Percentiles rank a stretch among this genome's conserved stretches.
phyloP scores from a whole-genome alignment of 2,329 filamentous ascomycete genomes.

The Neofusicoccum umdonicola region DNA sequence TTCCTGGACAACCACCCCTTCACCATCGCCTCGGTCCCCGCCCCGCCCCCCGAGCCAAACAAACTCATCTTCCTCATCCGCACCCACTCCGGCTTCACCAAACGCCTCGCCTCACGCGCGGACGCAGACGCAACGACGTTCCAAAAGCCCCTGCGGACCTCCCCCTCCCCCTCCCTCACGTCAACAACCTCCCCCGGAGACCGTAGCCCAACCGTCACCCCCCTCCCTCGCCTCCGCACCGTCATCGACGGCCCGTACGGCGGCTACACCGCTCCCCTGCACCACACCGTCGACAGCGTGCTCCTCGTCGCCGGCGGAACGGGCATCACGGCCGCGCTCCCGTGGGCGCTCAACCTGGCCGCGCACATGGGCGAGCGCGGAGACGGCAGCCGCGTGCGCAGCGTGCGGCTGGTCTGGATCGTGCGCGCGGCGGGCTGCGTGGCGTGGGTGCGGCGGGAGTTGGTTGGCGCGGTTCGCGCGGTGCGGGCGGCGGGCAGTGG shows the following conservation, averaged over 20 bases:
- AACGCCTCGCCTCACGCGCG: constrained; percentile 12
- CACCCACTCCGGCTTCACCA: constrained; percentile 27
- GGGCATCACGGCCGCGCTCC: constrained; percentile 21
- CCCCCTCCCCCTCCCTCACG: background rate
- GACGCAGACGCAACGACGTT: background rate
- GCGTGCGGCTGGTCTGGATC: constrained; percentile 21
- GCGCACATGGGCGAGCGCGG: constrained; percentile 3
- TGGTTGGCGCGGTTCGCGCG: constrained; percentile 1
- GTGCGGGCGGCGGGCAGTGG: background rate
- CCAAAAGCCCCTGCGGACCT: background rate
- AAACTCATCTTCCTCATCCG: constrained; percentile 26
- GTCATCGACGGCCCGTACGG: constrained; percentile 33
- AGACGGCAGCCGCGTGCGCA: background rate
- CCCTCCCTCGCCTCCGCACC: constrained; percentile 15
- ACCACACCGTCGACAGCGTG: constrained; percentile 21
- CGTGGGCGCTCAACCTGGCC: constrained; percentile 20
- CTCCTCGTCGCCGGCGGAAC: constrained; percentile 21
- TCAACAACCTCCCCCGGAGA: background rate
- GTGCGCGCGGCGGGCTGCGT: constrained; percentile 18
- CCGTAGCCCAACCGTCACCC: background rate
- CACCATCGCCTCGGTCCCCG: constrained; percentile 28
- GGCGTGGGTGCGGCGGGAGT: constrained; percentile 19
- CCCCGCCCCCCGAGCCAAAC: background rate
- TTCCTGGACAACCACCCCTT: constrained; percentile 31
- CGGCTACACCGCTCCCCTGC: constrained; percentile 19